These are phyloP conservation scores for Aureobasidium vineae DNA, from an alignment of 2,329 filamentous ascomycete genomes.

Conservation along the genomic window DNA sequence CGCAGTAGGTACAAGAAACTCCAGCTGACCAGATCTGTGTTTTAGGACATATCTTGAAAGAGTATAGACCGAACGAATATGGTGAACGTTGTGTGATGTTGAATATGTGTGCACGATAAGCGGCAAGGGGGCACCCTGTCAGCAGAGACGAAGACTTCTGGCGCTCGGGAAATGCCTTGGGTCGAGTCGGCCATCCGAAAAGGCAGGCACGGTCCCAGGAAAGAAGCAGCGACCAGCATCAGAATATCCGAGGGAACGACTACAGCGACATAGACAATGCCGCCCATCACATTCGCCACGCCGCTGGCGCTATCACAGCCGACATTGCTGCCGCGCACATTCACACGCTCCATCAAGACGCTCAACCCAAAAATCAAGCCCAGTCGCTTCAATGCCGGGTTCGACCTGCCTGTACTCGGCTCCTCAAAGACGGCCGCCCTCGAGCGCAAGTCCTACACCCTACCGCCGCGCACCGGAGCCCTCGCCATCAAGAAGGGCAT, in stretches of 20 bases:
- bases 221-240: constrained; percentile 19
- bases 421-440: constrained; percentile 60
- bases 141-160: neutral
- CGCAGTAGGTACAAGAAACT: neutral
- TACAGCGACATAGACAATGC: constrained; percentile 1
- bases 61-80: neutral
- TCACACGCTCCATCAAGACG: constrained; percentile 54
- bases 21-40: neutral
- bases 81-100: neutral
- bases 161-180: constrained; percentile 18
- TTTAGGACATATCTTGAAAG: neutral
- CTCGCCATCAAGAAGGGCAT: constrained; percentile 93
- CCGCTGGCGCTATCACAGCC: constrained; percentile 21
- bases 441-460: constrained; percentile 56
- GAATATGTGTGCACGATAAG: too few species aligned
- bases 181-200: constrained; percentile 13
- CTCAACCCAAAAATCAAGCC: constrained; percentile 52
- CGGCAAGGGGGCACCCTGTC: neutral
- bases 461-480: constrained; percentile 71
- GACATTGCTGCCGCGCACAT: constrained; percentile 32
- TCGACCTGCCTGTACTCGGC: constrained; percentile 52
- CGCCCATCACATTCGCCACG: constrained; percentile 12
- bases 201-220: constrained; percentile 1
- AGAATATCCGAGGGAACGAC: neutral
- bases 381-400: constrained; percentile 55